phyloP scores from a whole-genome alignment of 441 rosid genomes.

The Gossypium aridum region DNA sequence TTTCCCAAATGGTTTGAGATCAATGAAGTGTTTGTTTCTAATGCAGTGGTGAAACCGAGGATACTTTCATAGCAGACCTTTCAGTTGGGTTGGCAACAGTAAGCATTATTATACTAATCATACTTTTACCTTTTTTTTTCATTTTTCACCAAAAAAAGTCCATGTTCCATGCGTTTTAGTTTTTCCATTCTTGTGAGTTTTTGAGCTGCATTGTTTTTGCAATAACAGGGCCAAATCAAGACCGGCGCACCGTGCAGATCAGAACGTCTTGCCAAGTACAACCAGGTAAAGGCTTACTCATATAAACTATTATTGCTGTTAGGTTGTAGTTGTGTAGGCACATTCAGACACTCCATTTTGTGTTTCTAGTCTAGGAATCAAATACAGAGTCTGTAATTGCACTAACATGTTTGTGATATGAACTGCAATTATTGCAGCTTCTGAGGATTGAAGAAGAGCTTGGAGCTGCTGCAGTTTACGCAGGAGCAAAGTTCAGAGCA shows the following conservation, averaged over 20 bases:
- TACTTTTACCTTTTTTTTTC: neutral
- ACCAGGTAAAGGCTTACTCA: constrained; percentile 26
- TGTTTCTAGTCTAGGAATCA: neutral
- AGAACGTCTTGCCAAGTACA: constrained; percentile 44
- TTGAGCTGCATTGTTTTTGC: neutral
- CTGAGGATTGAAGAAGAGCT: constrained; percentile 46
- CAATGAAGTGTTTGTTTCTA: neutral
- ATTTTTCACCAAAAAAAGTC: neutral
- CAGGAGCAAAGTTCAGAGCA: constrained; percentile 36
- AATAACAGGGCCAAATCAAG: constrained; percentile 38
- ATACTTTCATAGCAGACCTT: constrained; percentile 43
- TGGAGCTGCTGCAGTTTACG: constrained; percentile 32
- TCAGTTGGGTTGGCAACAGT: constrained; percentile 45
- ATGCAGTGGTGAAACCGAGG: constrained; percentile 44
- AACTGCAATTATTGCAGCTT: constrained; percentile 24
- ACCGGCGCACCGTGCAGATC: constrained; percentile 48
- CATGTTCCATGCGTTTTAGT: neutral
- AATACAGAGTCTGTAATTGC: neutral
- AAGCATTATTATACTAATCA: constrained; percentile 9
- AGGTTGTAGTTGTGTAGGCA: neutral
- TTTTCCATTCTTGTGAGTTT: neutral
- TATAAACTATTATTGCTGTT: neutral
- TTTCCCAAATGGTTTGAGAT: neutral
- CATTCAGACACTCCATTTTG: neutral
- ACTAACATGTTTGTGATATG: neutral